These are phyloP conservation scores for Xylariaceae sp. DNA, from an alignment of 2,329 filamentous ascomycete genomes.

Conservation along the genomic window DNA sequence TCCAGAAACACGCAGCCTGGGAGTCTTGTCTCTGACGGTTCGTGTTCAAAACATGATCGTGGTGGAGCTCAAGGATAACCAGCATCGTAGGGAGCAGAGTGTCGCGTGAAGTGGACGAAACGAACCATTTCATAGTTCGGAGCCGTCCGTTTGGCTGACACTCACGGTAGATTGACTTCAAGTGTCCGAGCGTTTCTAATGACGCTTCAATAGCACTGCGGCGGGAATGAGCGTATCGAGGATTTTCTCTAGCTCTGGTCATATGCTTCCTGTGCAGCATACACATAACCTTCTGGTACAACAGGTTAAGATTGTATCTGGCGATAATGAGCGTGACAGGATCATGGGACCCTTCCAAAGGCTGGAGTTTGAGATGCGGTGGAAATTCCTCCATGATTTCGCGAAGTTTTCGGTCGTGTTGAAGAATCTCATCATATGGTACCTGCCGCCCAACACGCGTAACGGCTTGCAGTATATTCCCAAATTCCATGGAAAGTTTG, in stretches of 20 bases:
- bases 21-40: conserved; percentile 38
- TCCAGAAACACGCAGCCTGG: conserved; percentile 55
- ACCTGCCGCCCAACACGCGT: conserved; percentile 54
- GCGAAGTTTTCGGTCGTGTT: conserved; percentile 60
- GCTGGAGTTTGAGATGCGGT: conserved; percentile 72
- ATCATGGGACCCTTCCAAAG: conserved; percentile 73
- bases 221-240: conserved; percentile 80
- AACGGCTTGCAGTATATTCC: conserved; percentile 67
- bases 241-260: conserved; percentile 70
- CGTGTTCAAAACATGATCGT: conserved; percentile 54
- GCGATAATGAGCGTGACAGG: conserved; percentile 83
- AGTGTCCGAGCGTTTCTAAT: conserved; percentile 74
- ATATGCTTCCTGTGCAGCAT: conserved; percentile 88
- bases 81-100: conserved; percentile 86
- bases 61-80: conserved; percentile 77
- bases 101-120: conserved; percentile 76
- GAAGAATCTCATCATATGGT: conserved; percentile 63
- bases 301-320: conserved; percentile 76
- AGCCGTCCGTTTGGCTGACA: conserved; percentile 70
- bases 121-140: conserved; percentile 72
- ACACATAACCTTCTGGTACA: conserved; percentile 87
- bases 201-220: conserved; percentile 83
- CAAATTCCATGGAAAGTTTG: conserved; percentile 65
- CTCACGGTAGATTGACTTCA: conserved; percentile 73
- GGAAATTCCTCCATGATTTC: conserved; percentile 67